These are phyloP conservation scores for Russula dissimulans DNA, from an alignment of 768 basidiomycete genomes.

Conservation along the genomic window DNA sequence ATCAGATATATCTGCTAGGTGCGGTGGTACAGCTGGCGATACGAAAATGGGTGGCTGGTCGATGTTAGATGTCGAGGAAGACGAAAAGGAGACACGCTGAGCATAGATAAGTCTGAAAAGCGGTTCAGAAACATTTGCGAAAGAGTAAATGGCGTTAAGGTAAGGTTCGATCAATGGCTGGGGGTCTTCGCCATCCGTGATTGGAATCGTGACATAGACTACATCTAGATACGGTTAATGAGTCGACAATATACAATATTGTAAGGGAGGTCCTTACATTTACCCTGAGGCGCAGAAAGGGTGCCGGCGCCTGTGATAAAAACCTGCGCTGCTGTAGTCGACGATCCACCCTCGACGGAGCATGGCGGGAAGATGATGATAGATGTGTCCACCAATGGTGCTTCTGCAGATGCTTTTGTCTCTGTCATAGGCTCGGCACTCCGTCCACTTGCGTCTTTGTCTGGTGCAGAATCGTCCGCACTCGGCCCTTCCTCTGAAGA, in stretches of 20 bases:
- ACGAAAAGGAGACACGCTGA: neutral
- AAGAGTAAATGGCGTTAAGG: constrained; percentile 19
- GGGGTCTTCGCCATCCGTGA: constrained; percentile 11
- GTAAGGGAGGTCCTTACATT: constrained; percentile 41
- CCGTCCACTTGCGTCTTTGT: neutral
- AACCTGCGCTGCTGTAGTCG: constrained; percentile 41
- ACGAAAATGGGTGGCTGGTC: neutral
- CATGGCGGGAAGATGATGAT: constrained; percentile 70
- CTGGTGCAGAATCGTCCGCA: constrained; percentile 17
- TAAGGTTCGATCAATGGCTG: constrained; percentile 24
- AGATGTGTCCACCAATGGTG: constrained; percentile 44
- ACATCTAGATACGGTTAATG: constrained; percentile 6
- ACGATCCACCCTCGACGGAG: constrained; percentile 40
- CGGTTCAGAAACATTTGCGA: constrained; percentile 8
- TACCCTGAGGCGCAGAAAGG: constrained; percentile 62
- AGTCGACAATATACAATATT: neutral
- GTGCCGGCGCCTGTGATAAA: constrained; percentile 66
- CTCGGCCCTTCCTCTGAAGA: constrained; percentile 23
- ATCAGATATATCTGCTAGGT: constrained; percentile 11
- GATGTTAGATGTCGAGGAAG: neutral
- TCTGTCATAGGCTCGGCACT: neutral
- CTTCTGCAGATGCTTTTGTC: neutral
- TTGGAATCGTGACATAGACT: constrained; percentile 18
- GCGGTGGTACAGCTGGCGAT: constrained; percentile 4
- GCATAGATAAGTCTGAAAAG: constrained; percentile 13